Percentiles rank a stretch among this genome's conserved stretches.
Conservation (phyloP, 2,329 filamentous ascomycete genomes). For the Verruconis gallopava region DNA sequence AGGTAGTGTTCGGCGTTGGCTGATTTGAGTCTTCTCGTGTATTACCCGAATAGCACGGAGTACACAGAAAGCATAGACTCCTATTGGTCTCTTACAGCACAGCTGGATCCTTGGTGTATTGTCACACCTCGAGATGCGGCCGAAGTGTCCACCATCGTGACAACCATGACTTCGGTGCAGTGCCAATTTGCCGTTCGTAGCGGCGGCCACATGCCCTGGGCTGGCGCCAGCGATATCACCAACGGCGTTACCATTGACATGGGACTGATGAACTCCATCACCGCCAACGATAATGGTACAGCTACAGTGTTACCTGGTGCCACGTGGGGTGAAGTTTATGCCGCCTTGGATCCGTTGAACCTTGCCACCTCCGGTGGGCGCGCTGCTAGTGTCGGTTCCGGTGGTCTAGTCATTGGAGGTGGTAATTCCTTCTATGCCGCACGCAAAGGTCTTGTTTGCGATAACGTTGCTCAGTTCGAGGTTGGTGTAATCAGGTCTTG, state of each 20-base stretch:
- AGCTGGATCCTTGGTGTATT: conserved; percentile 5
- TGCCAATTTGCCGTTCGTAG: conserved; percentile 10
- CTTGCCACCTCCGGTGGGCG: conserved; percentile 20
- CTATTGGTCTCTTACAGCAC: neutral
- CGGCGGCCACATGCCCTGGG: conserved; percentile 7
- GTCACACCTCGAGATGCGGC: conserved; percentile 1
- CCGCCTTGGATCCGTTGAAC: conserved; percentile 4
- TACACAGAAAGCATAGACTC: neutral
- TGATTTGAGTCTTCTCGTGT: neutral
- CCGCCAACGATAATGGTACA: conserved; percentile 1
- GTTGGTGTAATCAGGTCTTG: neutral
- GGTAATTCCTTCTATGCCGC: conserved; percentile 7
- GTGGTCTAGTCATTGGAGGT: conserved; percentile 7
- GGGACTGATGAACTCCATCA: conserved; percentile 5
- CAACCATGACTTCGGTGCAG: neutral
- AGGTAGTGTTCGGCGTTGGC: neutral
- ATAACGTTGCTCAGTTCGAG: conserved; percentile 5
- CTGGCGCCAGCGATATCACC: conserved; percentile 9
- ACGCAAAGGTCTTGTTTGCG: conserved; percentile 2
- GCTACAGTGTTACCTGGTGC: conserved; percentile 1
- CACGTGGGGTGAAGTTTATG: conserved; percentile 11
- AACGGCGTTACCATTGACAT: conserved; percentile 12
- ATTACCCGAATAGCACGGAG: neutral
- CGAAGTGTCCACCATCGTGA: conserved; percentile 6
- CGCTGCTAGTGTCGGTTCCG: conserved; percentile 5